phyloP scores from a whole-genome alignment of 306 rosid genomes.

The Cicer pinnatifidum region DNA sequence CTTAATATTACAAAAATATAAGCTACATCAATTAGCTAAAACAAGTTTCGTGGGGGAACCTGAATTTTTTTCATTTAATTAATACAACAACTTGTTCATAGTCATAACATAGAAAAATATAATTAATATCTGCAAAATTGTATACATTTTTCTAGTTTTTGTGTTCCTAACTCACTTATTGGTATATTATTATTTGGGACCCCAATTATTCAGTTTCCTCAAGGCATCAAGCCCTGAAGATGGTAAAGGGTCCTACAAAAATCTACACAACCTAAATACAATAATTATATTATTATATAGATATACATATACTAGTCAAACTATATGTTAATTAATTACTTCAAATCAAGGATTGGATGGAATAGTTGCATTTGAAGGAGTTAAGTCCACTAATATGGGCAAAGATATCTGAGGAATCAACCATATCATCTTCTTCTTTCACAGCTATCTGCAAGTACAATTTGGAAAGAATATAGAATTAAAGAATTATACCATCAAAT shows the following conservation, averaged over 20 bases:
- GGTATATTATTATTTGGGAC: conserved; percentile 50
- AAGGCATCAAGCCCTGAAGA: conserved; percentile 50
- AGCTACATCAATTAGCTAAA: neutral
- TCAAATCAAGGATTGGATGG: conserved; percentile 93
- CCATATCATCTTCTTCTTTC: conserved; percentile 93
- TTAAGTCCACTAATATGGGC: conserved; percentile 97
- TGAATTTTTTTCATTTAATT: conserved; percentile 2
- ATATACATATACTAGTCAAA: conserved; percentile 29
- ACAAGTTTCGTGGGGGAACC: conserved; percentile 13
- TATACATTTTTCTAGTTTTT: conserved; percentile 48
- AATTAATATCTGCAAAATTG: conserved; percentile 56
- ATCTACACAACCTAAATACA: conserved; percentile 51
- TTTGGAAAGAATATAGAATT: conserved; percentile 42
- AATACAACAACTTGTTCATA: conserved; percentile 34
- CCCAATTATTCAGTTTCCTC: conserved; percentile 60
- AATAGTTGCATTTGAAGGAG: conserved; percentile 93
- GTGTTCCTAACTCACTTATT: conserved; percentile 58
- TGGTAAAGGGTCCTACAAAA: conserved; percentile 65
- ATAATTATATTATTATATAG: conserved; percentile 5
- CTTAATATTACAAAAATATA: no score
- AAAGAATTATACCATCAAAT: conserved; percentile 39
- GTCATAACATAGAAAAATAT: conserved; percentile 37
- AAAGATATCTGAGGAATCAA: conserved; percentile 94
- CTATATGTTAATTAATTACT: conserved; percentile 8
- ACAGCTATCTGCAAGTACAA: conserved; percentile 70